Conservation (phyloP, 805 yeast species). For the Ogataea henricii region DNA sequence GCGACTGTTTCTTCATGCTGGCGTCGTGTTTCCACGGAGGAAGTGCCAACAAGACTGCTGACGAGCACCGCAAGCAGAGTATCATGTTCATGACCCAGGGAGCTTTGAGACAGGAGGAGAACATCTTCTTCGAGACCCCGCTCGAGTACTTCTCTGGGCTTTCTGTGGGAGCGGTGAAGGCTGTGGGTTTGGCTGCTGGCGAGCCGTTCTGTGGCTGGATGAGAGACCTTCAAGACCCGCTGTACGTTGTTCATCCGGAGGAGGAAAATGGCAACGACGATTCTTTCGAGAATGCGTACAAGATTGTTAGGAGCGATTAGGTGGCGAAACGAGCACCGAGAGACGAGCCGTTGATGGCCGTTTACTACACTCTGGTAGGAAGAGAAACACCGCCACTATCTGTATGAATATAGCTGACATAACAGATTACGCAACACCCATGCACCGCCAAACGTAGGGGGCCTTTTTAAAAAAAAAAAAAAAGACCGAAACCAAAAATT, state of each 20-base stretch:
- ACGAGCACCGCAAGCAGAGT: slow-evolving; percentile 22
- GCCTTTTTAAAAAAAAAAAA: too few species aligned
- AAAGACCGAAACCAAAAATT: too few species aligned
- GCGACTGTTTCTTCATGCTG: slow-evolving; percentile 29
- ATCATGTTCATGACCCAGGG: slow-evolving; percentile 26
- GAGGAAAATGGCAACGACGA: not conserved
- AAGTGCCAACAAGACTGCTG: slow-evolving; percentile 24
- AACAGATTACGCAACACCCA: too few species aligned
- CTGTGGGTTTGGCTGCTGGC: slow-evolving; percentile 15
- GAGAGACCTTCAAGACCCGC: slow-evolving; percentile 2
- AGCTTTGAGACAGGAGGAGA: slow-evolving; percentile 28
- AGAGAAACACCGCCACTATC: too few species aligned
- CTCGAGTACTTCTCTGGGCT: slow-evolving; percentile 13
- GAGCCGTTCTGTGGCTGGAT: slow-evolving; percentile 9
- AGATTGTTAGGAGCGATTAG: not conserved
- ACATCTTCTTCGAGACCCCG: slow-evolving; percentile 21
- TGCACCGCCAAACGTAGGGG: too few species aligned
- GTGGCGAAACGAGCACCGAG: too few species aligned
- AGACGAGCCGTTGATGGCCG: too few species aligned
- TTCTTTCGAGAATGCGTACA: not conserved
- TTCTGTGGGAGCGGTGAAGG: slow-evolving; percentile 10
- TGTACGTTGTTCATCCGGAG: not conserved
- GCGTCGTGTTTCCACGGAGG: slow-evolving; percentile 30
- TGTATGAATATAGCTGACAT: too few species aligned
- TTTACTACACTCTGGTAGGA: too few species aligned